Conservation (phyloP, 768 basidiomycete genomes). For the Tricholoma flavovirens region DNA sequence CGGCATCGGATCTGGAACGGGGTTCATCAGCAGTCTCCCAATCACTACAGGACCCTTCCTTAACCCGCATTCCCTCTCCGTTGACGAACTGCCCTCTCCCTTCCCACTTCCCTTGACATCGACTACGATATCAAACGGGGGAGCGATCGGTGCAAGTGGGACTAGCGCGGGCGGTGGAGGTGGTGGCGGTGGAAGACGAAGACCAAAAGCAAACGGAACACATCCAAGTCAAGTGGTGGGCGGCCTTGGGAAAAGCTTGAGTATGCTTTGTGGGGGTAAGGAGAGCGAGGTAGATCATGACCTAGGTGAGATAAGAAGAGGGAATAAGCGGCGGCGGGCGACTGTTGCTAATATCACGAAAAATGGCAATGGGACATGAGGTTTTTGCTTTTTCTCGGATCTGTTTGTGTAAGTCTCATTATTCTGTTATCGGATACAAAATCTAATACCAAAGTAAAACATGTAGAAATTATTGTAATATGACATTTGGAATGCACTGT, state of each 20-base stretch:
- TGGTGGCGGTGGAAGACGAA: slow-evolving; percentile 33
- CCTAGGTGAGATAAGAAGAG: slow-evolving; percentile 71
- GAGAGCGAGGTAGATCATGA: slow-evolving; percentile 72
- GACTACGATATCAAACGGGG: slow-evolving; percentile 35
- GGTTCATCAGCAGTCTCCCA: slow-evolving; percentile 41
- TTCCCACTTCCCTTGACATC: slow-evolving; percentile 72
- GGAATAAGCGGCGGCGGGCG: slow-evolving; percentile 56
- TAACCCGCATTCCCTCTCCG: slow-evolving; percentile 80
- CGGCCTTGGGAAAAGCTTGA: slow-evolving; percentile 69
- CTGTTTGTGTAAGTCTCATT: background rate
- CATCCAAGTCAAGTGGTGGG: slow-evolving; percentile 57
- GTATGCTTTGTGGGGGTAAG: slow-evolving; percentile 49
- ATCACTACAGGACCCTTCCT: slow-evolving; percentile 65
- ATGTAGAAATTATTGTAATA: background rate
- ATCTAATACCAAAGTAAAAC: background rate
- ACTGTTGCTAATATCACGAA: slow-evolving; percentile 24
- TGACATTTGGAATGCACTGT: background rate
- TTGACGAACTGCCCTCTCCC: slow-evolving; percentile 83
- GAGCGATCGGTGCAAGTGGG: slow-evolving; percentile 15
- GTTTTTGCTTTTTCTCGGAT: background rate
- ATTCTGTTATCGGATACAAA: background rate
- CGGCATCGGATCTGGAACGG: slow-evolving; percentile 29
- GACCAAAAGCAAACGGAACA: slow-evolving; percentile 47
- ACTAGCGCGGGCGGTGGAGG: slow-evolving; percentile 27
- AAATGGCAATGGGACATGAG: background rate